phyloP scores from a whole-genome alignment of 768 basidiomycete genomes.

The Boletus vermiculosoides region DNA sequence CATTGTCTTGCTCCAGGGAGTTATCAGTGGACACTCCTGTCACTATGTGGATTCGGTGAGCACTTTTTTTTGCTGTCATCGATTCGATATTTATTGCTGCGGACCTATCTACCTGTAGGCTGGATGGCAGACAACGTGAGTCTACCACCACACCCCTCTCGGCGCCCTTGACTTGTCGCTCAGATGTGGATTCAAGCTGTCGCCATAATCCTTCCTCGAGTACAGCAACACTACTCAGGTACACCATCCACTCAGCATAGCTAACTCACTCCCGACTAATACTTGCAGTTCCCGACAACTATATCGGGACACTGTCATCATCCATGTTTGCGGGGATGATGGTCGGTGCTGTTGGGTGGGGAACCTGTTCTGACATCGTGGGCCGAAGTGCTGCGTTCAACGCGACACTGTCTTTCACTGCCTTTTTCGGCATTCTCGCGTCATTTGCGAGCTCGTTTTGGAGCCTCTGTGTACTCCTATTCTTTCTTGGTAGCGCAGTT shows the following conservation, averaged over 20 bases:
- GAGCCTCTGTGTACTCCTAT: constrained; percentile 71
- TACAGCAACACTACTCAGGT: constrained; percentile 87
- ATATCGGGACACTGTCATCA: constrained; percentile 81
- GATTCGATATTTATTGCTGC: background rate
- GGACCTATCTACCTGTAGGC: constrained; percentile 42
- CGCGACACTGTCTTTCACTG: constrained; percentile 84
- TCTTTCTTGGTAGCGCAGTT: constrained; percentile 89
- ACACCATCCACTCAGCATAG: constrained; percentile 22
- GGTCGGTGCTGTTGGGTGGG: constrained; percentile 91
- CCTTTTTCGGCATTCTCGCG: constrained; percentile 81
- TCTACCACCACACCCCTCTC: constrained; percentile 1
- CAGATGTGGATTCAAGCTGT: constrained; percentile 94
- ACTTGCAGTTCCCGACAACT: constrained; percentile 61
- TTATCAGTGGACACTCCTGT: constrained; percentile 81
- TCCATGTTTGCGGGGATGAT: constrained; percentile 98
- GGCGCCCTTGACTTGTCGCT: constrained; percentile 27
- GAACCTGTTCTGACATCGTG: constrained; percentile 86
- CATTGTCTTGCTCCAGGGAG: constrained; percentile 41
- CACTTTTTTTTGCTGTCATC: background rate
- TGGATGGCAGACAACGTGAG: constrained; percentile 93
- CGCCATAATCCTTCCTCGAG: constrained; percentile 93
- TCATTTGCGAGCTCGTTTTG: constrained; percentile 70
- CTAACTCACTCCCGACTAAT: constrained; percentile 17
- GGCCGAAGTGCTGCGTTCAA: constrained; percentile 93
- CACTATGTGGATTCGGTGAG: constrained; percentile 87